Percentiles rank a stretch among this genome's conserved stretches.
These are phyloP conservation scores for Fusarium globosum DNA, from an alignment of 2,329 filamentous ascomycete genomes.

Conservation along the genomic window DNA sequence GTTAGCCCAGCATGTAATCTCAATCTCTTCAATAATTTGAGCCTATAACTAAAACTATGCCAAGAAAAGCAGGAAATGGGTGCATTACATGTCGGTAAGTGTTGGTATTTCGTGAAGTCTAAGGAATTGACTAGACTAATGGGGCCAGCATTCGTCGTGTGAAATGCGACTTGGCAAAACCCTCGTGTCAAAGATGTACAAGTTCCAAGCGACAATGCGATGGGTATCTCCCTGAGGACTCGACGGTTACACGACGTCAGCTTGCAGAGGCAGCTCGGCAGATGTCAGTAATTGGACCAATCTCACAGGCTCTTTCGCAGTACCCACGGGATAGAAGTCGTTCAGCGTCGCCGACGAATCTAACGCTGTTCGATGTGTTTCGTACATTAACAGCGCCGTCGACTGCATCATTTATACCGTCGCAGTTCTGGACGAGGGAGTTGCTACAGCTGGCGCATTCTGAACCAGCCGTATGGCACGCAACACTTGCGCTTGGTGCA, in stretches of 20 bases:
- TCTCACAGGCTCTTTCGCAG: constrained; percentile 38
- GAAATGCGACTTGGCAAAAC: constrained; percentile 51
- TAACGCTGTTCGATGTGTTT: constrained; percentile 51
- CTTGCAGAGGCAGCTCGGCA: constrained; percentile 45
- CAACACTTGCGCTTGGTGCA: constrained; percentile 50
- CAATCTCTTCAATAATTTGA: not conserved
- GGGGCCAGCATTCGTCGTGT: constrained; percentile 49
- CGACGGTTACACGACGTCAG: constrained; percentile 47
- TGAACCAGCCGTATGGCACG: constrained; percentile 52
- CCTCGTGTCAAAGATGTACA: constrained; percentile 44
- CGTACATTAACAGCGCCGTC: constrained; percentile 46
- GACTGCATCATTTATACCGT: constrained; percentile 45
- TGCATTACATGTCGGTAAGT: constrained; percentile 45
- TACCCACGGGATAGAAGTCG: constrained; percentile 25
- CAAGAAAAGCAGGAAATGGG: constrained; percentile 41
- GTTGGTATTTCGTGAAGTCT: accelerated
- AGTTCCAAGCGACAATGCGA: constrained; percentile 48
- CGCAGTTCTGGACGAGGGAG: constrained; percentile 48
- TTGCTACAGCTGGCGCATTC: constrained; percentile 50
- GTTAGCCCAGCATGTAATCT: not conserved
- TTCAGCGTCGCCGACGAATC: constrained; percentile 19
- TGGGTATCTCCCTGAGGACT: constrained; percentile 45
- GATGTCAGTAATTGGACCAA: constrained; percentile 47
- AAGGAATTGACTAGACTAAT: not conserved
- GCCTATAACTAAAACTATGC: constrained; percentile 5